Evolutionary conservation across 768 basidiomycete species (phyloP).

Genomic region (Lyophyllum semitale): DNA sequence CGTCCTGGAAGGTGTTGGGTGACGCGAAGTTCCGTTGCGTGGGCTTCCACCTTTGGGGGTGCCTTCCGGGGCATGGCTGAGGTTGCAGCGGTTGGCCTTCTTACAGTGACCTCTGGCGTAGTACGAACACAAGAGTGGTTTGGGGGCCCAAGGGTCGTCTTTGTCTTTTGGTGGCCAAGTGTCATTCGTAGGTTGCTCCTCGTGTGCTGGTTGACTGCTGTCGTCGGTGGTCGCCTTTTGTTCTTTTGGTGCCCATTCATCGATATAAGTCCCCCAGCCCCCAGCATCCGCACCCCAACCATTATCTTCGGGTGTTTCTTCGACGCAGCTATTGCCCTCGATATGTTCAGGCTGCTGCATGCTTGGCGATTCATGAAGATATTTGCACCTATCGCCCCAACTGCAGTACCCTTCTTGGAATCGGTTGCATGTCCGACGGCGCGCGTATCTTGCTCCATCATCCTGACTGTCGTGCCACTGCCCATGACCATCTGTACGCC

Average conservation of each 20-base stretch:
- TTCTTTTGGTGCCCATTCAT: neutral
- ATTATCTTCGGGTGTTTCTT: conserved; percentile 9
- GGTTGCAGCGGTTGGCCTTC: conserved; percentile 5
- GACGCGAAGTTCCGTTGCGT: neutral
- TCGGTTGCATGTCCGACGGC: neutral
- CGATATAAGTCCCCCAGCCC: conserved; percentile 8
- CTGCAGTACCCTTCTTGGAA: conserved; percentile 6
- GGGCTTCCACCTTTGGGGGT: neutral
- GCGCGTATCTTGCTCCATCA: neutral
- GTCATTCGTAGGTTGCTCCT: neutral
- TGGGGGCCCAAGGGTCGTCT: neutral
- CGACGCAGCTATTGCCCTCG: conserved; percentile 1
- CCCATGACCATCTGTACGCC: neutral
- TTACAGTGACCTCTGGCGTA: conserved; percentile 9
- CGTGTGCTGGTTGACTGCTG: neutral
- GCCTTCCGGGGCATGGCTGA: neutral
- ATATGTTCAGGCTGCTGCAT: neutral
- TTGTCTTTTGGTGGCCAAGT: neutral
- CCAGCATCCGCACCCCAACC: conserved; percentile 13
- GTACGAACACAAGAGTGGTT: conserved; percentile 2
- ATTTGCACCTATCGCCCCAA: conserved; percentile 9
- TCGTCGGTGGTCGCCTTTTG: neutral
- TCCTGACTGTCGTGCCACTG: neutral
- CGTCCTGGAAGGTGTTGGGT: neutral
- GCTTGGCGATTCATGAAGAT: neutral